Evolutionary conservation across 768 basidiomycete species (phyloP).

Genomic region (Xerocomus brunneocitrinus): DNA sequence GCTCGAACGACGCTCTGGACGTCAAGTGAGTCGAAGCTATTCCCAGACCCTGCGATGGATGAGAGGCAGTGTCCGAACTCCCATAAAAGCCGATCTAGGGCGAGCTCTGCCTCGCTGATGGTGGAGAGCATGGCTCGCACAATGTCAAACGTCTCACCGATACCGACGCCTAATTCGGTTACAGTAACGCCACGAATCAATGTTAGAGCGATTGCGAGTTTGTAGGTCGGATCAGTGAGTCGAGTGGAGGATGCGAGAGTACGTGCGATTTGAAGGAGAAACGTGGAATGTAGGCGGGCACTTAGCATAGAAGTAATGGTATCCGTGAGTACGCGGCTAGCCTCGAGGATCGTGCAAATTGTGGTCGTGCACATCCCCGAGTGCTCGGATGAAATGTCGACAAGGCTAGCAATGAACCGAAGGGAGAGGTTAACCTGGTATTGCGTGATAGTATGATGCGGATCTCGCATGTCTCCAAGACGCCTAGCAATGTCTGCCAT

Average conservation of each 20-base stretch:
- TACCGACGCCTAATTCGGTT: conserved; percentile 15
- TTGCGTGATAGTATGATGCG: conserved; percentile 38
- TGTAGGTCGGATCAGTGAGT: conserved; percentile 26
- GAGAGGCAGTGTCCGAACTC: conserved; percentile 37
- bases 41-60: conserved; percentile 23
- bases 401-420: conserved; percentile 45
- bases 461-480: conserved; percentile 31
- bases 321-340: conserved; percentile 36
- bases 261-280: conserved; percentile 41
- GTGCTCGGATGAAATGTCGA: conserved; percentile 35
- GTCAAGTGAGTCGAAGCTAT: conserved; percentile 29
- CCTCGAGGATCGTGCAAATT: conserved; percentile 41
- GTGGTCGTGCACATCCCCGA: conserved; percentile 42
- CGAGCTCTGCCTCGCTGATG: conserved; percentile 21
- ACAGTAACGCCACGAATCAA: conserved; percentile 30
- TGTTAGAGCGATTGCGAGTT: conserved; percentile 31
- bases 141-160: conserved; percentile 24
- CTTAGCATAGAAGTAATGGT: conserved; percentile 47
- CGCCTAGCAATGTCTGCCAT: conserved; percentile 38
- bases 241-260: conserved; percentile 23
- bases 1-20: conserved; percentile 39
- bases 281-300: conserved; percentile 40
- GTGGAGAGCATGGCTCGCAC: conserved; percentile 24
- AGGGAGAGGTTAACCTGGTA: conserved; percentile 49
- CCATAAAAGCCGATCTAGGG: conserved; percentile 26